These are phyloP conservation scores for Lactarius trivialis DNA, from an alignment of 768 basidiomycete species.

Conservation along the genomic window DNA sequence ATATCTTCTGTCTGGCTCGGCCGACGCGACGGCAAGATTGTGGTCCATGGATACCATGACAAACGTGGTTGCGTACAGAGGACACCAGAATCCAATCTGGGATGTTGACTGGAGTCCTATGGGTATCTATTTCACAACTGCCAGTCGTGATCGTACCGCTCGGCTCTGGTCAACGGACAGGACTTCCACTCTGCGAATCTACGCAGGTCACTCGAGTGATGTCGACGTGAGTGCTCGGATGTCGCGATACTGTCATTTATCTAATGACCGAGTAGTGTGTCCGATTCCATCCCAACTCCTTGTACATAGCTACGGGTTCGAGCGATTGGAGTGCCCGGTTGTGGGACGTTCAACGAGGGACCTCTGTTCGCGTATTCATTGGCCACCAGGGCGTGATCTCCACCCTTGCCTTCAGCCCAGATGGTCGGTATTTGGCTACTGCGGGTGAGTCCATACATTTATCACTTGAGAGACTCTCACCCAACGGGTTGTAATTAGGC, in stretches of 20 bases:
- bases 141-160: slow-evolving; percentile 88
- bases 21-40: slow-evolving; percentile 82
- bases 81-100: slow-evolving; percentile 97
- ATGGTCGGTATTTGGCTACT: slow-evolving; percentile 89
- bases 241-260: neutral
- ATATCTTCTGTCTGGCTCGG: slow-evolving; percentile 86
- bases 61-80: slow-evolving; percentile 89
- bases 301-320: slow-evolving; percentile 96
- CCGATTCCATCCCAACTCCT: slow-evolving; percentile 93
- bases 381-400: slow-evolving; percentile 90
- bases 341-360: slow-evolving; percentile 97
- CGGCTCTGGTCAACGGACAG: slow-evolving; percentile 95
- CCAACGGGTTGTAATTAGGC: slow-evolving; percentile 36
- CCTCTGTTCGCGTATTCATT: slow-evolving; percentile 90
- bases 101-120: slow-evolving; percentile 98
- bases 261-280: slow-evolving; percentile 58
- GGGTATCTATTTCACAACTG: slow-evolving; percentile 98
- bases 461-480: neutral
- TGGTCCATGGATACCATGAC: slow-evolving; percentile 96
- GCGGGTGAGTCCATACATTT: slow-evolving; percentile 48
- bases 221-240: slow-evolving; percentile 70
- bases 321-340: slow-evolving; percentile 93
- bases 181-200: slow-evolving; percentile 78
- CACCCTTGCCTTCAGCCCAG: slow-evolving; percentile 83
- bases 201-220: slow-evolving; percentile 93